Conservation (phyloP, 352 stramenopile species). For the Aphanomyces invadans region DNA sequence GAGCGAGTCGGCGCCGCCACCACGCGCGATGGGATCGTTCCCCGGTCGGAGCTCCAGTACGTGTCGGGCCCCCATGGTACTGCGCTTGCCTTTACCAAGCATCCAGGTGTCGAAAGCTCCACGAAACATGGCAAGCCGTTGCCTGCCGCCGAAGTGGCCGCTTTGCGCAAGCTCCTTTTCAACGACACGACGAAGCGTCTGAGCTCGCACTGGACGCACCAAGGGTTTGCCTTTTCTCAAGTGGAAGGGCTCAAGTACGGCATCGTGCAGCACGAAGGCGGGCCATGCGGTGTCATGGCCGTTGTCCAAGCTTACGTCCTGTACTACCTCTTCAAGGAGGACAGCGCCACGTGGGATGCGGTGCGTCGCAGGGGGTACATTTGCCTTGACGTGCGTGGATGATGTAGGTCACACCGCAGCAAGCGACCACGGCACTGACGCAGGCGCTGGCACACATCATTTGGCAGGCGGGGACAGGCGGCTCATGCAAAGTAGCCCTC, state of each 20-base stretch:
- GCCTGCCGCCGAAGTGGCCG: constrained; percentile 37
- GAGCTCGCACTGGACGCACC: constrained; percentile 54
- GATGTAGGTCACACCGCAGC: constrained; percentile 35
- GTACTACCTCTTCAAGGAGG: constrained; percentile 48
- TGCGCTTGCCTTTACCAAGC: too few species aligned
- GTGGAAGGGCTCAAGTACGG: constrained; percentile 67
- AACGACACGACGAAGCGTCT: constrained; percentile 44
- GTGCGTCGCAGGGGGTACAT: neutral
- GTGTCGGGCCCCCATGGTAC: too few species aligned
- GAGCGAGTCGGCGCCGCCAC: neutral
- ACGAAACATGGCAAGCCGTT: constrained; percentile 24
- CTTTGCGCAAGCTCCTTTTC: constrained; percentile 56
- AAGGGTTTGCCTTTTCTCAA: constrained; percentile 67
- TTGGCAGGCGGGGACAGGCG: constrained; percentile 41
- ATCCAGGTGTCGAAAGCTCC: too few species aligned
- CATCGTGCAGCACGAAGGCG: constrained; percentile 88
- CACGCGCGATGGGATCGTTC: neutral
- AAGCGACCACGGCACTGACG: constrained; percentile 40
- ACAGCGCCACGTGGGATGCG: constrained; percentile 32
- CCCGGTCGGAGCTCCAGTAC: too few species aligned
- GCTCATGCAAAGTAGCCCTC: constrained; percentile 36
- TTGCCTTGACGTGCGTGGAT: too few species aligned
- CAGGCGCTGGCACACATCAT: constrained; percentile 55
- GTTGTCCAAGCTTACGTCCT: constrained; percentile 90
- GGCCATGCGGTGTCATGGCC: constrained; percentile 92